Percentiles rank a stretch among this genome's conserved stretches.
Evolutionary conservation across 2,329 filamentous ascomycete species (phyloP).

Genomic region (Mycosphaerelloides madeirae): DNA sequence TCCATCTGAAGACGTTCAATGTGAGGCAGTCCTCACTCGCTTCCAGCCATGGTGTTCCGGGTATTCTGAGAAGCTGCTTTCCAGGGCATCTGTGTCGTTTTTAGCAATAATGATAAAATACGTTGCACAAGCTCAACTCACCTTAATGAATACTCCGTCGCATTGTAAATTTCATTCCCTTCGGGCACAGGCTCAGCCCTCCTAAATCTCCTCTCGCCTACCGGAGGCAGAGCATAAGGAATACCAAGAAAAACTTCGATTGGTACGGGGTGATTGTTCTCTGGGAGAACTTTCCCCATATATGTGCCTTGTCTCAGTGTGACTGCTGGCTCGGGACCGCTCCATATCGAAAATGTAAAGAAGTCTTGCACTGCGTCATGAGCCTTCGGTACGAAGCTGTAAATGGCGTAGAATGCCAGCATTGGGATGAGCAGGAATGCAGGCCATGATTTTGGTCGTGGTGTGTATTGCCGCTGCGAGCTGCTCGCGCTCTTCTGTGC

Average conservation of each 20-base stretch:
- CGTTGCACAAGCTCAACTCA: slow-evolving; percentile 19
- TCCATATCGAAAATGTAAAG: slow-evolving; percentile 16
- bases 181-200: slow-evolving; percentile 39
- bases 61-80: slow-evolving; percentile 23
- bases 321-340: slow-evolving; percentile 14
- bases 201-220: slow-evolving; percentile 52
- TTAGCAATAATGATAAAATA: no score
- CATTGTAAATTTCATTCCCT: slow-evolving; percentile 32
- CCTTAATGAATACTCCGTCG: slow-evolving; percentile 26
- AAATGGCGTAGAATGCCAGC: slow-evolving; percentile 16
- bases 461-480: neutral
- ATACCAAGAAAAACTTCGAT: slow-evolving; percentile 40
- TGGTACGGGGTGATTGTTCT: slow-evolving; percentile 18
- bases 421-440: slow-evolving; percentile 16
- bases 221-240: slow-evolving; percentile 39
- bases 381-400: slow-evolving; percentile 18
- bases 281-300: slow-evolving; percentile 18
- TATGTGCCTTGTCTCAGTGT: slow-evolving; percentile 20
- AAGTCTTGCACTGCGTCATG: slow-evolving; percentile 17
- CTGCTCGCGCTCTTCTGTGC: neutral
- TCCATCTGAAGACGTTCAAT: slow-evolving; percentile 53
- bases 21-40: slow-evolving; percentile 54
- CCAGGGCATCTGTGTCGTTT: slow-evolving; percentile 23
- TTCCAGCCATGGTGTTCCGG: slow-evolving; percentile 21
- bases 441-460: slow-evolving; percentile 1